Evolutionary conservation across 2,329 filamentous ascomycete species (phyloP).

Genomic region (Exophiala phaeomuriformis): DNA sequence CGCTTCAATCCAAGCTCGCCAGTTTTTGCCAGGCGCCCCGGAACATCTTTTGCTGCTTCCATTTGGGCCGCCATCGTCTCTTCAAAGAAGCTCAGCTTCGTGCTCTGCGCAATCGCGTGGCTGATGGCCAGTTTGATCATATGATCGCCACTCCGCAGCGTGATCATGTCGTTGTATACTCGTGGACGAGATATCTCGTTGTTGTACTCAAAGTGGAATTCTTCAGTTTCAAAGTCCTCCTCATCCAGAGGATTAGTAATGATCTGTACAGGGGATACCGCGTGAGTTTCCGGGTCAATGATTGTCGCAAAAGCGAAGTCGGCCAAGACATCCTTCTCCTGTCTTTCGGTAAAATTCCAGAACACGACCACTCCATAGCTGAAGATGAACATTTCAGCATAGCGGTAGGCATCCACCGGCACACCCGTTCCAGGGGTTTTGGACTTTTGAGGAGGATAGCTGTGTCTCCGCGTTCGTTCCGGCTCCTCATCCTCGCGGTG

Average conservation of each 20-base stretch:
- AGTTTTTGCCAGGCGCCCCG: slow-evolving; percentile 78
- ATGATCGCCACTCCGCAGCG: slow-evolving; percentile 84
- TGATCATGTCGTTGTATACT: slow-evolving; percentile 99
- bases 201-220: slow-evolving; percentile 98
- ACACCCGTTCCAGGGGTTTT: slow-evolving; percentile 44
- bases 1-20: slow-evolving; percentile 86
- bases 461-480: slow-evolving; percentile 27
- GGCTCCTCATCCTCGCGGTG: slow-evolving; percentile 24
- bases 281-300: slow-evolving; percentile 28
- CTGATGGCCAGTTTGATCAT: slow-evolving; percentile 66
- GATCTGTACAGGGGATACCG: slow-evolving; percentile 50
- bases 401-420: slow-evolving; percentile 65
- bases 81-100: slow-evolving; percentile 92
- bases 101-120: slow-evolving; percentile 95
- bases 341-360: slow-evolving; percentile 95
- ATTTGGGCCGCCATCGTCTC: slow-evolving; percentile 94
- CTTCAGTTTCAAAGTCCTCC: slow-evolving; percentile 91
- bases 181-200: slow-evolving; percentile 74
- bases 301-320: slow-evolving; percentile 69
- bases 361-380: slow-evolving; percentile 96
- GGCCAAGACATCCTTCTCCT: slow-evolving; percentile 93
- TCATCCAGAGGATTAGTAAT: slow-evolving; percentile 74
- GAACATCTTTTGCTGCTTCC: slow-evolving; percentile 84
- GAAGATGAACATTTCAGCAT: slow-evolving; percentile 95
- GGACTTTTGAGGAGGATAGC: slow-evolving; percentile 34